phyloP scores from a whole-genome alignment of 371 early-diverging fungal genomes.

The Capillidium rhysosporum region DNA sequence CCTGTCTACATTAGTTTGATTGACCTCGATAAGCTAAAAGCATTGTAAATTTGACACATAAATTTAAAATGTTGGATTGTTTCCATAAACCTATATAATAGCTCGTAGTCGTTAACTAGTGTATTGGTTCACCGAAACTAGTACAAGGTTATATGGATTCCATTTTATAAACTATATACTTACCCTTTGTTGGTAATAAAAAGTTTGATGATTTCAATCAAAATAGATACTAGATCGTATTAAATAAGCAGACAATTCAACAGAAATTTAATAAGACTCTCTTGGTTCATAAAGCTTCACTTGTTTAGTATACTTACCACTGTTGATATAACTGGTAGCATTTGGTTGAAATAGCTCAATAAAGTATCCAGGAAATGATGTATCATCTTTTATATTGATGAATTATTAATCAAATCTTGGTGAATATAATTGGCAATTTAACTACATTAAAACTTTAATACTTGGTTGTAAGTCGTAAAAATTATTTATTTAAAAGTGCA shows the following conservation, averaged over 20 bases:
- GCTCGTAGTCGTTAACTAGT: background rate
- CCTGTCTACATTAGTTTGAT: background rate
- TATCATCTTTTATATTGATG: no score
- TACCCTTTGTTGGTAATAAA: background rate
- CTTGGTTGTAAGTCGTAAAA: no score
- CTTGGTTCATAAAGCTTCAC: background rate
- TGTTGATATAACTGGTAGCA: no score
- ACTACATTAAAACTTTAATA: no score
- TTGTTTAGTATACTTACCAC: background rate
- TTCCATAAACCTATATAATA: background rate
- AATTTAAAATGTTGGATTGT: no score
- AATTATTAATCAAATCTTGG: no score
- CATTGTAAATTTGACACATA: background rate
- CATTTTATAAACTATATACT: background rate
- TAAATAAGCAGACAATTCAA: background rate
- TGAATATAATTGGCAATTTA: no score
- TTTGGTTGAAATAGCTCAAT: no score
- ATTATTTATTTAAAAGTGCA: no score
- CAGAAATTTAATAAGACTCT: background rate
- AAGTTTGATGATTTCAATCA: background rate
- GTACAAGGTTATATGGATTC: background rate
- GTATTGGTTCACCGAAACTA: background rate
- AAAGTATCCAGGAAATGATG: no score
- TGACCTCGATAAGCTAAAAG: background rate
- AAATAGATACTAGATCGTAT: background rate